phyloP scores from a whole-genome alignment of 345 rosid genomes.

The Camelina laxa region DNA sequence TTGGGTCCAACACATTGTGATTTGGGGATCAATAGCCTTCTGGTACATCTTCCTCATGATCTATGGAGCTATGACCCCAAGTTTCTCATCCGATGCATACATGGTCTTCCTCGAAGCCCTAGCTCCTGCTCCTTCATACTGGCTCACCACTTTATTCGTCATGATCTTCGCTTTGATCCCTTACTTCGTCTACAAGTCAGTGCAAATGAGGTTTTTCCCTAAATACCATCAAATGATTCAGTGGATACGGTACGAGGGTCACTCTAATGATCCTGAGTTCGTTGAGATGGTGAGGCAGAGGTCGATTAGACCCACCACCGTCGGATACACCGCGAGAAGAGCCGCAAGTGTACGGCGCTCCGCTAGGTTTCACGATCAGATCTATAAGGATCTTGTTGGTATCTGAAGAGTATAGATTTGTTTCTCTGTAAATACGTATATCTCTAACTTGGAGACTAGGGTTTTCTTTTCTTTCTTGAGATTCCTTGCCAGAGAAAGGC shows the following conservation, averaged over 20 bases:
- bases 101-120: constrained; percentile 83
- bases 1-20: constrained; percentile 81
- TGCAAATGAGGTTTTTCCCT: constrained; percentile 88
- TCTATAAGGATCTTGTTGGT: constrained; percentile 37
- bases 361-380: constrained; percentile 39
- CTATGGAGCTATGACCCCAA: constrained; percentile 78
- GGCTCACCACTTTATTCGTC: constrained; percentile 70
- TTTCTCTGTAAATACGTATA: constrained; percentile 29
- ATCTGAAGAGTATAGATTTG: constrained; percentile 25
- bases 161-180: constrained; percentile 68
- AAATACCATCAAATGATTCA: constrained; percentile 92
- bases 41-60: constrained; percentile 95
- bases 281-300: constrained; percentile 83
- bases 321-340: constrained; percentile 69
- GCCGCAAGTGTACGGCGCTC: constrained; percentile 47
- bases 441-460: constrained; percentile 25
- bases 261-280: constrained; percentile 67
- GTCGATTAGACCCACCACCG: constrained; percentile 72
- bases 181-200: constrained; percentile 65
- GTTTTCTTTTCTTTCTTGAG: constrained; percentile 1
- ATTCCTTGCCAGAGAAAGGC: constrained; percentile 31
- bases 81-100: constrained; percentile 80
- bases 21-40: constrained; percentile 84
- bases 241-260: constrained; percentile 78
- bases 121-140: constrained; percentile 80